Base-by-base conservation (phyloP, 1,284 basidiomycete species). In the Melampsora americana region DNA sequence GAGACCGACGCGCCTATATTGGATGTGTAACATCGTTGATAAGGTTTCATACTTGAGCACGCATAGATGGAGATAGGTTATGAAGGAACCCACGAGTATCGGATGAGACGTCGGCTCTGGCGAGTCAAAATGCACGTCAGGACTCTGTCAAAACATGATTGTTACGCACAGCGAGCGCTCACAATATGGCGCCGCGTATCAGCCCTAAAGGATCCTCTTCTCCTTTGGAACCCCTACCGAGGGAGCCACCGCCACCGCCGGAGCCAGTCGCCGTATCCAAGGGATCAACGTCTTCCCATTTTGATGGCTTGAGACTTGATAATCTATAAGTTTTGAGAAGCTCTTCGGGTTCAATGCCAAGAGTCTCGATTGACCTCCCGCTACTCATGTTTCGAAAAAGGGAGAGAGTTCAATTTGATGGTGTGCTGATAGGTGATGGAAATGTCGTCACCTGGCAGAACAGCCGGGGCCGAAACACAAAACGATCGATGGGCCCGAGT, bases 1-100 rank as follows among this genome's bases (percentile, higher is more conserved):
- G 92, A 85, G 77, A 94, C 89, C 50, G 79, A 79, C 2, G 80
- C 76, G 2, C 78, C 79, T 79, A 77, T 28, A n/a, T 2, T 26
- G 26, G 0, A 81, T 79, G 32, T 67, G 66, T 4, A 79, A 61
- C 14, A 80, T 56, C 14, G 79, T 77, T 5, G 79, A 78, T n/a
- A 80, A 66, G 30, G 66, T 60, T 5, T 78, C 79, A 48, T 30
- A 30, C 39, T 16, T 5, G 9, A n/a, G 20, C 14, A 42, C 12
- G 18, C 7, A 20, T 30, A 35, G 60, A 32, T 18, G 30, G 20
- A 42, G 6, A n/a, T 20, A 35, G 23, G 1, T 20, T 7, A 35
- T 6, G 6, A 56, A n/a, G 26, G 18, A 62, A 35, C 32, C 35
- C 60, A 77, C 74, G 74, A 56, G 69, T 59, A 35, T 69, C 74